Percentiles rank a stretch among this genome's conserved stretches.
Evolutionary conservation across 2,329 filamentous ascomycete genomes (phyloP).

Genomic region (Clonostachys rhizophaga): DNA sequence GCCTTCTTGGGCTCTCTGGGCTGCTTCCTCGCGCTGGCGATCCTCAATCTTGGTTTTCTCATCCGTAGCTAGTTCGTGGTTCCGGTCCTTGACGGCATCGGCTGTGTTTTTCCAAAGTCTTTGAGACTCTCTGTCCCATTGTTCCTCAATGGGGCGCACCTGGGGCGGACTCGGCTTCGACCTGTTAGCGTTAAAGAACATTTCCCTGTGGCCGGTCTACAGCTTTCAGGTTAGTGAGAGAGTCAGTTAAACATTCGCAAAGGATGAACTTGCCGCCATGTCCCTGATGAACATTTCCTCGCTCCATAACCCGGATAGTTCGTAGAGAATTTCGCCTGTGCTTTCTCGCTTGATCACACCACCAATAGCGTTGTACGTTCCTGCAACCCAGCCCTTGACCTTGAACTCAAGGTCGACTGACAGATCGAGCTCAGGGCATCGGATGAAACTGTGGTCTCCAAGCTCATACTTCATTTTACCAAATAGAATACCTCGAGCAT

Average conservation of each 20-base stretch:
- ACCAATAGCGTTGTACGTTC: constrained; percentile 93
- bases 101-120: constrained; percentile 80
- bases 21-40: constrained; percentile 82
- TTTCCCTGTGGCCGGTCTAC: constrained; percentile 82
- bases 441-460: constrained; percentile 89
- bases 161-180: constrained; percentile 72
- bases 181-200: constrained; percentile 82
- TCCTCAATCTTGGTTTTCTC: constrained; percentile 98
- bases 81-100: constrained; percentile 74
- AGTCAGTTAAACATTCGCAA: not conserved
- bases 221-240: too few species aligned
- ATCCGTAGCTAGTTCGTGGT: constrained; percentile 86
- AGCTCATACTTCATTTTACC: constrained; percentile 99
- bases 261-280: constrained; percentile 52
- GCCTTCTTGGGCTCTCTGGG: constrained; percentile 70
- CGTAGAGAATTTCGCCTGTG: constrained; percentile 82
- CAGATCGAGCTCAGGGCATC: constrained; percentile 83
- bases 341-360: constrained; percentile 85
- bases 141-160: constrained; percentile 76
- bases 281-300: constrained; percentile 93
- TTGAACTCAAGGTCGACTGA: constrained; percentile 96
- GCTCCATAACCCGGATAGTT: constrained; percentile 89
- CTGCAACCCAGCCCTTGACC: constrained; percentile 94
- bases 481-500: constrained; percentile 92
- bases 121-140: constrained; percentile 87